Conservation (phyloP, 768 basidiomycete genomes). For the Rhizopogon rudus region DNA sequence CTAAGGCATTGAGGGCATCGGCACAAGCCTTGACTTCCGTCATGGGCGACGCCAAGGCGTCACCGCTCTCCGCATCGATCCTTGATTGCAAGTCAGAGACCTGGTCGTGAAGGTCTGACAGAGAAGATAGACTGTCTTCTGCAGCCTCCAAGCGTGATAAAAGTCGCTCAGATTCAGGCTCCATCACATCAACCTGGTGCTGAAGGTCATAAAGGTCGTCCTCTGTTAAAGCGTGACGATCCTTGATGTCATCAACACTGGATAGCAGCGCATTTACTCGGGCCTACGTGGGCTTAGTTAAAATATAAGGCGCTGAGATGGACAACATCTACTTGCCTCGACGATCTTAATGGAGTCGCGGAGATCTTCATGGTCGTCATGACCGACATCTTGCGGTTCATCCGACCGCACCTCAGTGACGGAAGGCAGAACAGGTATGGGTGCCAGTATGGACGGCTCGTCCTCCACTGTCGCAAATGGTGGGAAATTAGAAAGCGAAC, state of each 20-base stretch:
- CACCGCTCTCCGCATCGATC: slow-evolving; percentile 14
- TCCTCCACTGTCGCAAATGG: background rate
- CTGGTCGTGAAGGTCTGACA: slow-evolving; percentile 23
- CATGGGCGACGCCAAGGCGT: slow-evolving; percentile 6
- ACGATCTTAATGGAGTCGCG: slow-evolving; percentile 14
- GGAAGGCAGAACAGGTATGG: background rate
- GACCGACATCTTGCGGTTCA: background rate
- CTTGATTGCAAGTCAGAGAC: slow-evolving; percentile 15
- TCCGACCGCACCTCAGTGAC: background rate
- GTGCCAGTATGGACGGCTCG: background rate
- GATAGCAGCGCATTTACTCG: slow-evolving; percentile 18
- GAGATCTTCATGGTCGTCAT: background rate
- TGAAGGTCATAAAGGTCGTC: slow-evolving; percentile 29
- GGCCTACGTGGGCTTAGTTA: slow-evolving; percentile 12
- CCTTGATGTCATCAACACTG: slow-evolving; percentile 14
- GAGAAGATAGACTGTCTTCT: slow-evolving; percentile 26
- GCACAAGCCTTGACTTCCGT: slow-evolving; percentile 27
- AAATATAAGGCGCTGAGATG: background rate
- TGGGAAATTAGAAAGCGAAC: background rate
- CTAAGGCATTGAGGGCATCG: slow-evolving; percentile 31
- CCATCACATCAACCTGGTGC: slow-evolving; percentile 34
- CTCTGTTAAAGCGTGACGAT: slow-evolving; percentile 21
- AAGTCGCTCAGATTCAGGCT: slow-evolving; percentile 27
- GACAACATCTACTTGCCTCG: slow-evolving; percentile 11
- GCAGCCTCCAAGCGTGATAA: slow-evolving; percentile 21